Conservation (phyloP, 176 grass and related monocot species). For the Carex cristatella region DNA sequence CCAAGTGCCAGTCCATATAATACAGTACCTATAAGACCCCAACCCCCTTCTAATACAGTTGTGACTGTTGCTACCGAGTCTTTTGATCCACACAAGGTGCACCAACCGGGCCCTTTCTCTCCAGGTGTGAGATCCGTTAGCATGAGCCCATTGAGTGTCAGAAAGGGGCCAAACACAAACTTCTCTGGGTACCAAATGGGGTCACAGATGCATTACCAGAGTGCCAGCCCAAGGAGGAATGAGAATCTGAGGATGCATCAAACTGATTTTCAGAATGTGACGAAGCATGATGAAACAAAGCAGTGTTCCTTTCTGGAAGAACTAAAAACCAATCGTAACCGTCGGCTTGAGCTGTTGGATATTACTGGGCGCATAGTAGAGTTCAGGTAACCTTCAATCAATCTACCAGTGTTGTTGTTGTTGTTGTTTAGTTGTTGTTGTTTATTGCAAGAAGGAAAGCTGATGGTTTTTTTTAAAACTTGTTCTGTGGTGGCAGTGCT, state of each 20-base stretch:
- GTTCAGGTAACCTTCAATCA: slow-evolving; percentile 63
- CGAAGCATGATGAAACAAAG: slow-evolving; percentile 61
- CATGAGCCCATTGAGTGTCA: slow-evolving; percentile 38
- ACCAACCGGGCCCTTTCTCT: neutral
- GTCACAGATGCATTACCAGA: slow-evolving; percentile 40
- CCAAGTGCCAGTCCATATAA: slow-evolving; percentile 54
- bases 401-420: slow-evolving; percentile 22
- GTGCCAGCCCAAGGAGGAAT: slow-evolving; percentile 45
- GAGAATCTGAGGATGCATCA: slow-evolving; percentile 37
- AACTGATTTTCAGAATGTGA: slow-evolving; percentile 33
- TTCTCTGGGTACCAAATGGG: slow-evolving; percentile 46
- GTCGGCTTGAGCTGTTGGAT: slow-evolving; percentile 74
- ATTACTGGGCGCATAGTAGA: slow-evolving; percentile 73
- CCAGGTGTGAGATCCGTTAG: slow-evolving; percentile 33
- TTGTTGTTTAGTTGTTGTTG: too few species aligned
- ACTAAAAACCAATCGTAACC: slow-evolving; percentile 68
- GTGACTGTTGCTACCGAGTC: slow-evolving; percentile 38
- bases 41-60: slow-evolving; percentile 28
- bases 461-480: neutral
- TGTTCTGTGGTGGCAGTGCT: slow-evolving; percentile 50
- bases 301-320: slow-evolving; percentile 79
- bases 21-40: slow-evolving; percentile 42
- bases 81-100: slow-evolving; percentile 50
- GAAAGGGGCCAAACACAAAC: slow-evolving; percentile 49
- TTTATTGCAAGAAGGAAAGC: neutral